Conservation (phyloP, 202 grass and related monocot species). For the Musa balbisiana region DNA sequence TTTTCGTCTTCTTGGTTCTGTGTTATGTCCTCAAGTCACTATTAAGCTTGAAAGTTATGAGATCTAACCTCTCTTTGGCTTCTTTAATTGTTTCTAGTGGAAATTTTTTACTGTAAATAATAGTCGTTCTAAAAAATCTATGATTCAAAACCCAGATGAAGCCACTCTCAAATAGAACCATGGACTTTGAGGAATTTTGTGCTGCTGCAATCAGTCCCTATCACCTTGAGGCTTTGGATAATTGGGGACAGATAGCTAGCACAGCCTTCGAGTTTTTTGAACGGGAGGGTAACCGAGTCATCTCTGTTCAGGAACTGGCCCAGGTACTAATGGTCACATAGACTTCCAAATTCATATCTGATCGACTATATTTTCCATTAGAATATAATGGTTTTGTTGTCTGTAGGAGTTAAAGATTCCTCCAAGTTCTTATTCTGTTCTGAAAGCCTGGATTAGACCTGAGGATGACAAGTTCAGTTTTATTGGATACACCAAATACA, state of each 20-base stretch:
- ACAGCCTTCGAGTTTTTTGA: constrained; percentile 5
- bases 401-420: constrained; percentile 4
- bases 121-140: not conserved
- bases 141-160: not conserved
- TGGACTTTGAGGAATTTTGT: constrained; percentile 16
- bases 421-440: not conserved
- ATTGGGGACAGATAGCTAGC: constrained; percentile 1
- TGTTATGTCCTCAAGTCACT: not conserved
- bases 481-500: constrained; percentile 7
- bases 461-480: constrained; percentile 5
- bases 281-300: constrained; percentile 6
- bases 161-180: not conserved
- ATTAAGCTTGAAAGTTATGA: too few relatives aligned
- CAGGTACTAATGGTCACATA: not conserved
- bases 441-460: constrained; percentile 7
- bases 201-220: constrained; percentile 12
- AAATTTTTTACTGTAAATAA: not conserved
- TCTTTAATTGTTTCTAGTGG: too few relatives aligned
- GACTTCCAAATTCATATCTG: too few relatives aligned
- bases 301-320: not conserved
- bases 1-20: not conserved
- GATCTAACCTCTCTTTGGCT: too few relatives aligned
- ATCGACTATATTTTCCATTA: not conserved
- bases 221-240: constrained; percentile 12
- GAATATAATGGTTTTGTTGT: not conserved